These are phyloP conservation scores for Boletus vinaceobasis DNA, from an alignment of 768 basidiomycete species.

Conservation along the genomic window DNA sequence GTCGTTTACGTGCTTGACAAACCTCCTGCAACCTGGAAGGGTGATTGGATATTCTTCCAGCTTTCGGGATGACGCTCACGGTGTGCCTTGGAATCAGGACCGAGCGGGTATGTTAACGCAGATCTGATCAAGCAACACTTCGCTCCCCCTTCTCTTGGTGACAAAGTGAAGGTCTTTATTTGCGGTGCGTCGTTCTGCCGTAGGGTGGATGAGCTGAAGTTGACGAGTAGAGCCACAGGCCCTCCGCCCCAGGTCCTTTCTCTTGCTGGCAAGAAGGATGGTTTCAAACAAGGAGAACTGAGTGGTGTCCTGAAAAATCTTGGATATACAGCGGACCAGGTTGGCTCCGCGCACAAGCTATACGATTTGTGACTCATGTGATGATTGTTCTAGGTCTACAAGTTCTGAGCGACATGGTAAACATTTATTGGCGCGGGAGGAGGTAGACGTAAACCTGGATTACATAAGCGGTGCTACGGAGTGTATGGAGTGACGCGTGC, in stretches of 20 bases:
- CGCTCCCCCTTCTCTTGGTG: conserved; percentile 54
- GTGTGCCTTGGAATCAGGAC: conserved; percentile 37
- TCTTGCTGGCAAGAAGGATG: conserved; percentile 84
- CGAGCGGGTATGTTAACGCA: conserved; percentile 69
- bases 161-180: conserved; percentile 86
- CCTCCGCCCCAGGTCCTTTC: conserved; percentile 89
- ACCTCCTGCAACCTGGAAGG: conserved; percentile 54
- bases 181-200: conserved; percentile 59
- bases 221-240: conserved; percentile 36
- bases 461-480: conserved; percentile 25
- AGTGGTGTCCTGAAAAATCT: conserved; percentile 81
- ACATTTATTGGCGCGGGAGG: neutral
- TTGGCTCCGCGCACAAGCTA: conserved; percentile 26
- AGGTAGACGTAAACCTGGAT: conserved; percentile 17
- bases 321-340: conserved; percentile 85
- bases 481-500: conserved; percentile 23
- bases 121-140: conserved; percentile 75
- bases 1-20: conserved; percentile 88
- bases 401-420: conserved; percentile 31
- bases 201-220: neutral
- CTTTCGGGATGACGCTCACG: conserved; percentile 1
- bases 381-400: conserved; percentile 34
- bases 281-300: conserved; percentile 80
- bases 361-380: neutral
- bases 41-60: conserved; percentile 34